These are phyloP conservation scores for Leishmania braziliensis DNA, from an alignment of 208 protist species.

Conservation along the genomic window DNA sequence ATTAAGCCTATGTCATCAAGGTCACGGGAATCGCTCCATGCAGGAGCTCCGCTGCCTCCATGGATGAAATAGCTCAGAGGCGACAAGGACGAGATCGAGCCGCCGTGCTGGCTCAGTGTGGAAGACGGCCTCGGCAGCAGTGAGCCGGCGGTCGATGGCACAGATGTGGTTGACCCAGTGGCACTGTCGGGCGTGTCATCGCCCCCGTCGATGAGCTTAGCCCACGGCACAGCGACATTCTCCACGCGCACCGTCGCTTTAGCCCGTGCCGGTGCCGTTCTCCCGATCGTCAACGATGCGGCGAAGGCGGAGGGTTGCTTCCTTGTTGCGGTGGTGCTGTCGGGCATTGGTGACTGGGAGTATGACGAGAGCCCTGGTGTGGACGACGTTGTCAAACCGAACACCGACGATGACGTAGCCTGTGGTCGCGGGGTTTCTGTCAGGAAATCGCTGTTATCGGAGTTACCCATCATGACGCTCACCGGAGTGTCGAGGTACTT, in stretches of 20 bases:
- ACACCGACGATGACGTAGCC: neutral
- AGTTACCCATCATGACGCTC: neutral
- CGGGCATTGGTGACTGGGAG: neutral
- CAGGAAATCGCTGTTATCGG: neutral
- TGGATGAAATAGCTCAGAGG: neutral
- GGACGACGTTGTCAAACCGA: neutral
- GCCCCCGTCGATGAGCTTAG: neutral
- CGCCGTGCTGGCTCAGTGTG: neutral
- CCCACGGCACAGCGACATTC: constrained; percentile 1
- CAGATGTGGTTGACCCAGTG: neutral
- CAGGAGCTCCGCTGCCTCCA: neutral
- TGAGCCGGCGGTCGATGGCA: neutral
- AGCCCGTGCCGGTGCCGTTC: neutral
- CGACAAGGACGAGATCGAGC: no score
- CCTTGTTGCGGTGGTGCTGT: neutral
- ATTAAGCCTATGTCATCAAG: constrained; percentile 7
- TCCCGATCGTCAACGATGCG: constrained; percentile 5
- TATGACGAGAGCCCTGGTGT: neutral
- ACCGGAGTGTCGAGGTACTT: neutral
- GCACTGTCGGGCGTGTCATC: no score
- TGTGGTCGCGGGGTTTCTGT: neutral
- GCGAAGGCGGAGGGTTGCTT: neutral
- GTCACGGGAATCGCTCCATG: neutral
- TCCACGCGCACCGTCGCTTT: constrained; percentile 8
- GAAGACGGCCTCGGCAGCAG: no score